Conservation (phyloP, 345 rosid species). For the Erysimum cheiranthoides region DNA sequence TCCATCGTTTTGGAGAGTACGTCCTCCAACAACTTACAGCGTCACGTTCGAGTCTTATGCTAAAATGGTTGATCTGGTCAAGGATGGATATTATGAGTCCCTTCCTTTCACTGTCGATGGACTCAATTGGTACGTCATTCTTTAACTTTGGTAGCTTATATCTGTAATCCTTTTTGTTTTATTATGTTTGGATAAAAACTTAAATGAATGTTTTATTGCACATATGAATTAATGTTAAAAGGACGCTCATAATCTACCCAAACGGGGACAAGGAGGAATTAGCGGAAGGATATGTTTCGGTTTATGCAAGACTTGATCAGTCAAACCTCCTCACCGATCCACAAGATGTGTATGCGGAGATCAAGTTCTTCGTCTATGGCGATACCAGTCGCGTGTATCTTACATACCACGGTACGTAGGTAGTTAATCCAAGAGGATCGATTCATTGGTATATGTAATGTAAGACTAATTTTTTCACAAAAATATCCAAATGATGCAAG, state of each 20-base stretch:
- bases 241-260: conserved; percentile 39
- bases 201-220: neutral
- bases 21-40: conserved; percentile 24
- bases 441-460: neutral
- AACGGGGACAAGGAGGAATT: neutral
- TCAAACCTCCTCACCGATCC: neutral
- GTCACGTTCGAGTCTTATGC: conserved; percentile 27
- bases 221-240: neutral
- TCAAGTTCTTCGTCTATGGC: conserved; percentile 22
- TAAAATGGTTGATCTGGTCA: neutral
- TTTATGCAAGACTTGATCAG: conserved; percentile 20
- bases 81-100: conserved; percentile 24
- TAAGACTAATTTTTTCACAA: neutral
- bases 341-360: conserved; percentile 26
- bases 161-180: too few relatives aligned
- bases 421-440: too few relatives aligned
- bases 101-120: conserved; percentile 23
- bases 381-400: neutral
- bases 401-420: conserved; percentile 6
- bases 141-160: neutral
- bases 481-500: neutral
- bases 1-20: neutral
- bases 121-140: conserved; percentile 21
- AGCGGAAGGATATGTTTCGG: neutral
- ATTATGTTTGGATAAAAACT: too few relatives aligned